These are phyloP conservation scores for Bifiguratus adelaidae DNA, from an alignment of 192 early-diverging fungal genomes.

Conservation along the genomic window DNA sequence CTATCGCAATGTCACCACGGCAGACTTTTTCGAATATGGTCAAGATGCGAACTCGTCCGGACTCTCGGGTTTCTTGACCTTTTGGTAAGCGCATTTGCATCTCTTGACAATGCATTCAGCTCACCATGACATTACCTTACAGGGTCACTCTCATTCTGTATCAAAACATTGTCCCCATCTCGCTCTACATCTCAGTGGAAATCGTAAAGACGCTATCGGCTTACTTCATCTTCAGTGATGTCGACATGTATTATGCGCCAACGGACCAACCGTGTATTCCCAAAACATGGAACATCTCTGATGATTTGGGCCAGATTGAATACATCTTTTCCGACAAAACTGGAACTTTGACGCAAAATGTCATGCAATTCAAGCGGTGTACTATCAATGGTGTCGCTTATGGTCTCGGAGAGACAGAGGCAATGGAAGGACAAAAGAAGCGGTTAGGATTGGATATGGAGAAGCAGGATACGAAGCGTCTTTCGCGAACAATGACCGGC, in stretches of 20 bases:
- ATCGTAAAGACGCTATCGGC: slow-evolving; percentile 81
- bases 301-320: slow-evolving; percentile 92
- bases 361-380: slow-evolving; percentile 93
- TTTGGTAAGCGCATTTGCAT: slow-evolving; percentile 35
- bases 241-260: slow-evolving; percentile 81
- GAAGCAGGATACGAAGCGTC: not conserved
- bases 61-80: slow-evolving; percentile 56
- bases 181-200: slow-evolving; percentile 89
- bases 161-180: slow-evolving; percentile 95
- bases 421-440: slow-evolving; percentile 22
- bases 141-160: slow-evolving; percentile 82
- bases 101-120: not conserved
- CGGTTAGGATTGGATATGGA: slow-evolving; percentile 1
- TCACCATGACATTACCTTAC: not conserved
- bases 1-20: slow-evolving; percentile 43
- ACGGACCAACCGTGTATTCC: slow-evolving; percentile 71
- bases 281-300: slow-evolving; percentile 82
- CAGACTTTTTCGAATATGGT: slow-evolving; percentile 32
- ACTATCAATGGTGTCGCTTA: slow-evolving; percentile 79
- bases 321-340: slow-evolving; percentile 98
- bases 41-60: slow-evolving; percentile 34
- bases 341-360: slow-evolving; percentile 91
- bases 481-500: not conserved
- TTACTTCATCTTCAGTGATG: slow-evolving; percentile 84
- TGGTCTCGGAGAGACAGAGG: slow-evolving; percentile 52